phyloP scores from a whole-genome alignment of 306 rosid species.

The Vigna nakashimae region DNA sequence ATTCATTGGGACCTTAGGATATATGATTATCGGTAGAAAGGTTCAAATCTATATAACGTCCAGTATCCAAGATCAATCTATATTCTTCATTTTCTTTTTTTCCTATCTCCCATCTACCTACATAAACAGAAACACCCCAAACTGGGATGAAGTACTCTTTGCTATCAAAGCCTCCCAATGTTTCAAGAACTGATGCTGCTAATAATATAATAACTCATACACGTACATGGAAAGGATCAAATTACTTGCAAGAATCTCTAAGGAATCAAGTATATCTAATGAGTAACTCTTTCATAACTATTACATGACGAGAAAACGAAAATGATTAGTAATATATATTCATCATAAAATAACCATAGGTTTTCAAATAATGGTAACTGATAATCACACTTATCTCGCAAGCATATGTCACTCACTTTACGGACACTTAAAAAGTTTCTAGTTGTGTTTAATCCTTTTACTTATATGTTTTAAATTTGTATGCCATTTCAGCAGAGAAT shows the following conservation, averaged over 20 bases:
- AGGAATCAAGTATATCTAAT: no score
- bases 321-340: neutral
- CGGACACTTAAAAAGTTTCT: neutral
- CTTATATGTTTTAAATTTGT: neutral
- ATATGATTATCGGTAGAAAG: no score
- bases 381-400: neutral
- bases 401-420: neutral
- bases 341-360: neutral
- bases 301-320: no score
- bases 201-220: neutral
- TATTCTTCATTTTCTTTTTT: neutral
- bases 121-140: neutral
- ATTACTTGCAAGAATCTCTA: no score
- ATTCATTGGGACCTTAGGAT: no score
- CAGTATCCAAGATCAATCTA: no score
- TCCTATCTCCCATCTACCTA: neutral
- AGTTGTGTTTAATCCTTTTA: neutral
- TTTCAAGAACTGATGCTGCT: constrained; percentile 15
- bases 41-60: no score
- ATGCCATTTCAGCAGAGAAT: neutral
- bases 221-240: neutral
- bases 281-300: no score
- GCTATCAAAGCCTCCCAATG: neutral
- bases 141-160: neutral
- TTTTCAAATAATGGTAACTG: neutral